A percentile compares a stretch with the other conserved stretches of the same genome.
Conservation (phyloP, 345 rosid species). For the Gossypium sturtianum region DNA sequence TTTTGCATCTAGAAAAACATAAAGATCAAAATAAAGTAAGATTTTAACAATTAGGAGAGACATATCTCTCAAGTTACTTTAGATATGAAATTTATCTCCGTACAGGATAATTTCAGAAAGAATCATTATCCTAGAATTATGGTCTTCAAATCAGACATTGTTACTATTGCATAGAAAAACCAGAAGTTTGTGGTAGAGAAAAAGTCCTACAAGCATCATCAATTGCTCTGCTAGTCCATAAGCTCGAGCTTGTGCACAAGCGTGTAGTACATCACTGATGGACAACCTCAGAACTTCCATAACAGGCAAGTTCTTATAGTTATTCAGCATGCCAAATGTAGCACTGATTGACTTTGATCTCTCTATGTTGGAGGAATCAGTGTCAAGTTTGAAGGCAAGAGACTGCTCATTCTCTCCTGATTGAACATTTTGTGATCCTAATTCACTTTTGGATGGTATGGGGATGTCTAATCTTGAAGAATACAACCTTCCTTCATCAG, state of each 20-base stretch:
- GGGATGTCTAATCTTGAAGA: slow-evolving; percentile 68
- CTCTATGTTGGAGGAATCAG: slow-evolving; percentile 18
- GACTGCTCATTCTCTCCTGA: slow-evolving; percentile 24
- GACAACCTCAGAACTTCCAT: slow-evolving; percentile 43
- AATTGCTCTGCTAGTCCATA: slow-evolving; percentile 61
- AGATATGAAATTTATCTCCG: not conserved
- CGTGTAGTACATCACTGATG: slow-evolving; percentile 53
- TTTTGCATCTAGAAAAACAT: slow-evolving; percentile 58
- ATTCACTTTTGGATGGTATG: slow-evolving; percentile 40
- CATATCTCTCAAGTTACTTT: not conserved
- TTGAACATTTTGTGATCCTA: slow-evolving; percentile 28
- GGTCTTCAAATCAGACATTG: slow-evolving; percentile 3
- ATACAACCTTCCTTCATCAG: slow-evolving; percentile 23
- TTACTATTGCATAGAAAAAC: not conserved
- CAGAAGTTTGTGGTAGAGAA: not conserved
- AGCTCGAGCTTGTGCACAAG: slow-evolving; percentile 54
- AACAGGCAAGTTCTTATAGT: slow-evolving; percentile 19
- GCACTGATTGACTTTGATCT: slow-evolving; percentile 20
- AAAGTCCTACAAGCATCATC: slow-evolving; percentile 54
- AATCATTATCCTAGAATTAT: not conserved
- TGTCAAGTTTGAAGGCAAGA: slow-evolving; percentile 17
- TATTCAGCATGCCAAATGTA: slow-evolving; percentile 17
- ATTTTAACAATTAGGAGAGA: not conserved
- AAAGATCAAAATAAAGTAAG: not conserved
- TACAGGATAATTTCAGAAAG: not conserved